These are phyloP conservation scores for Lentinula sp. DNA, from an alignment of 768 basidiomycete species.

Conservation along the genomic window DNA sequence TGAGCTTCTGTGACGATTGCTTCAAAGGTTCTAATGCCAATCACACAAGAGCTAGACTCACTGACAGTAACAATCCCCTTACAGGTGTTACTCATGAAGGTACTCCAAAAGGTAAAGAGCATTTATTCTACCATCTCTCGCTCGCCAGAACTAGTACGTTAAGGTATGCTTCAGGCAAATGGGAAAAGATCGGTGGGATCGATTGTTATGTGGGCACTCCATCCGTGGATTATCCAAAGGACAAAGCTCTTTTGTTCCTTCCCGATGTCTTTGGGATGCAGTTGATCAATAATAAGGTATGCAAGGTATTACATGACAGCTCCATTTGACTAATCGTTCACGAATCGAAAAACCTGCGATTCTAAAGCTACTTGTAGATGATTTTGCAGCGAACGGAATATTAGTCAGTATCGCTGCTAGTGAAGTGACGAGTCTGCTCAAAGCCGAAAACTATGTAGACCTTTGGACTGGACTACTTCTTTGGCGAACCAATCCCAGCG, in stretches of 20 bases:
- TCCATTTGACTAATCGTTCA: not conserved
- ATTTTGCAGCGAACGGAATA: slow-evolving; percentile 34
- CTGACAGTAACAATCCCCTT: not conserved
- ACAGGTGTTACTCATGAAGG: slow-evolving; percentile 21
- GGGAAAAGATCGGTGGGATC: slow-evolving; percentile 27
- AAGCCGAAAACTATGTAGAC: slow-evolving; percentile 8
- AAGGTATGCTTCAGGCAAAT: slow-evolving; percentile 17
- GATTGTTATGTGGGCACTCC: slow-evolving; percentile 36
- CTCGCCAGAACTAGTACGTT: too few relatives aligned
- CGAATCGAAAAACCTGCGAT: not conserved
- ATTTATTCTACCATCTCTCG: not conserved
- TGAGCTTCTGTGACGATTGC: slow-evolving; percentile 21
- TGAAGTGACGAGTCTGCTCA: slow-evolving; percentile 7
- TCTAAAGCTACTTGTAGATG: slow-evolving; percentile 34
- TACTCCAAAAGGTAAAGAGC: slow-evolving; percentile 11
- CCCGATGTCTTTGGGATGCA: slow-evolving; percentile 30
- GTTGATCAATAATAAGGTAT: slow-evolving; percentile 25
- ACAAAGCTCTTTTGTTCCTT: slow-evolving; percentile 35
- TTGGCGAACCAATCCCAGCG: slow-evolving; percentile 11
- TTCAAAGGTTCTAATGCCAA: slow-evolving; percentile 13
- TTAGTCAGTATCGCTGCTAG: slow-evolving; percentile 16
- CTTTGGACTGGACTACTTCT: slow-evolving; percentile 11
- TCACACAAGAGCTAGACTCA: not conserved
- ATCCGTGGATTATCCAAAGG: slow-evolving; percentile 23
- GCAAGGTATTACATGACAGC: not conserved